A percentile compares a stretch with the other conserved stretches of the same genome.
These are phyloP conservation scores for Salix purpurea DNA, from an alignment of 345 rosid species.

Conservation along the genomic window DNA sequence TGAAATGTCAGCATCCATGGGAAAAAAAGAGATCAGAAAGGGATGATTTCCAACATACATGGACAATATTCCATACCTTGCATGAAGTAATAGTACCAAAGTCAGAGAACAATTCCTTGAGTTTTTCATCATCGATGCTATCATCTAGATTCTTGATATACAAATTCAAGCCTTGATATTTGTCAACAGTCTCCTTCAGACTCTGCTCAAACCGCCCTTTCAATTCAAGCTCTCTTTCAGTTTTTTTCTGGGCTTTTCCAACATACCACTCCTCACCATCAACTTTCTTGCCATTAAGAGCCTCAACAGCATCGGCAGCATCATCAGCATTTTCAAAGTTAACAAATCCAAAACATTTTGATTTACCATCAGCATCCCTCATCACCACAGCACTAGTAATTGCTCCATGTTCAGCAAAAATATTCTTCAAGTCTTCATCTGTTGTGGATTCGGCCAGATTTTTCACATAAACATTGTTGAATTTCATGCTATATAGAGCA, in stretches of 20 bases:
- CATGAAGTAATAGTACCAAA: slow-evolving; percentile 26
- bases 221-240: slow-evolving; percentile 23
- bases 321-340: slow-evolving; percentile 27
- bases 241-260: slow-evolving; percentile 27
- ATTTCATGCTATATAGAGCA: slow-evolving; percentile 1
- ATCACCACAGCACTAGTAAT: slow-evolving; percentile 28
- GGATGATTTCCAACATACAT: not conserved
- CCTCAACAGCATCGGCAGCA: slow-evolving; percentile 24
- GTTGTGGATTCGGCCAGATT: slow-evolving; percentile 20
- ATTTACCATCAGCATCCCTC: slow-evolving; percentile 26
- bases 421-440: slow-evolving; percentile 19
- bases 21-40: not conserved
- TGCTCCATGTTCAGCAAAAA: slow-evolving; percentile 19
- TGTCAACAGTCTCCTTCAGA: slow-evolving; percentile 13
- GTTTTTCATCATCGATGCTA: slow-evolving; percentile 20
- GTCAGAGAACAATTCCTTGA: slow-evolving; percentile 21
- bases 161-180: slow-evolving; percentile 17
- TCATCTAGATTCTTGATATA: slow-evolving; percentile 28
- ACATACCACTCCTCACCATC: slow-evolving; percentile 26
- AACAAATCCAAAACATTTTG: slow-evolving; percentile 29
- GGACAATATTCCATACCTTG: slow-evolving; percentile 11
- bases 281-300: slow-evolving; percentile 21
- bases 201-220: slow-evolving; percentile 21
- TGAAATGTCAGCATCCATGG: not conserved
- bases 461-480: slow-evolving; percentile 23